Percentiles rank a stretch among this genome's conserved stretches.
phyloP scores from a whole-genome alignment of 2,329 filamentous ascomycete species.

The Tolypocladium tropicale region DNA sequence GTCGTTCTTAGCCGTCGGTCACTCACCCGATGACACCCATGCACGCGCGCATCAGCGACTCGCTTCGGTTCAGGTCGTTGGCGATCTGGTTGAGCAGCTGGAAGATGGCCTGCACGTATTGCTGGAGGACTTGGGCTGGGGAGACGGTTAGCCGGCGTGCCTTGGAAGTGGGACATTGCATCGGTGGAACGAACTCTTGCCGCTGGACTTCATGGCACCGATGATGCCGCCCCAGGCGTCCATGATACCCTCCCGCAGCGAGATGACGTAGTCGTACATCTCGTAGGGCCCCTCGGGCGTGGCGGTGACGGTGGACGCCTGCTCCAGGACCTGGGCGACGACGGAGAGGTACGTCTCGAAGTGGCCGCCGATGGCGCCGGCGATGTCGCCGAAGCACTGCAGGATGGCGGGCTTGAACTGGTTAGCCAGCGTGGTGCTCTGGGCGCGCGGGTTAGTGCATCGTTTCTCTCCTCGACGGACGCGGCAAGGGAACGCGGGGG shows the following conservation, averaged over 20 bases:
- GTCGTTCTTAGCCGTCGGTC: not conserved
- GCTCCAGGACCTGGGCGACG: slow-evolving; percentile 87
- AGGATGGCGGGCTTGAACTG: slow-evolving; percentile 97
- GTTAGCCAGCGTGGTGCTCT: slow-evolving; percentile 80
- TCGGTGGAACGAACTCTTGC: slow-evolving; percentile 53
- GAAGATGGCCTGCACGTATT: slow-evolving; percentile 79
- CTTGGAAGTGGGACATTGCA: not conserved
- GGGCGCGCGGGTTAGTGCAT: slow-evolving; percentile 7
- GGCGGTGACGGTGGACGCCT: slow-evolving; percentile 75
- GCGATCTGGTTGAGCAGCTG: slow-evolving; percentile 72
- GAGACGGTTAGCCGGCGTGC: not conserved
- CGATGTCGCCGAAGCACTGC: slow-evolving; percentile 96
- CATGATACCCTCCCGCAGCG: slow-evolving; percentile 93
- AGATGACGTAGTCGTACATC: slow-evolving; percentile 94
- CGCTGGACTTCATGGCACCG: slow-evolving; percentile 77
- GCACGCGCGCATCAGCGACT: slow-evolving; percentile 80
- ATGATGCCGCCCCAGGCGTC: slow-evolving; percentile 98
- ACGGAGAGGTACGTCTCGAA: slow-evolving; percentile 91
- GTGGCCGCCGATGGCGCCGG: slow-evolving; percentile 79
- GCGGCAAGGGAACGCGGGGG: not conserved
- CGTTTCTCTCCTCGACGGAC: not conserved
- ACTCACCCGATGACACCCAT: slow-evolving; percentile 96
- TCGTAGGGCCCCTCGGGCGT: slow-evolving; percentile 77
- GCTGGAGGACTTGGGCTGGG: slow-evolving; percentile 58
- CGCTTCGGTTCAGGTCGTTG: slow-evolving; percentile 77